Base-by-base conservation (phyloP, 495 filamentous ascomycete species). In the Penicillium lagena region DNA sequence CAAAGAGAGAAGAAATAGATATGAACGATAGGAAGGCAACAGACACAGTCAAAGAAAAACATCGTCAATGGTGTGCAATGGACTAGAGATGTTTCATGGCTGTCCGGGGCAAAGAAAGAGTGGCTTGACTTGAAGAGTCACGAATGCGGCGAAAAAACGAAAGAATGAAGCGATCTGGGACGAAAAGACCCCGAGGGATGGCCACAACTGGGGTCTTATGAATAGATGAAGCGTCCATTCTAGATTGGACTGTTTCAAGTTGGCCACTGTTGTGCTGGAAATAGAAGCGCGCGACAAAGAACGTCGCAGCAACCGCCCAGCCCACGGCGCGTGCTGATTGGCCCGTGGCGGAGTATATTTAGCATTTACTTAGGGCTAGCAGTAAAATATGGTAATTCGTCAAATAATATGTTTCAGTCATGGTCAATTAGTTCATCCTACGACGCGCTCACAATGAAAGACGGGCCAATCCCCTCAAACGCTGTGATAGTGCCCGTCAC, bases 391-490 rank as follows among this genome's bases (percentile, higher is more conserved):
- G 13, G 15, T 43, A 43, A 43, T 34, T 34, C 22, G 6, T 22
- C 22, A 6, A 22, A 22, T 22, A 22, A 4, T 22, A 22, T 22
- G 22, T 22, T 22, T 22, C 22, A 22, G 4, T 22, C 22, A 22
- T 22, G 22, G 22, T 22, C 22, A 22, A 4, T 22, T 22, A 22
- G 22, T 6, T 22, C 22, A 22, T 22, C 22, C n/a, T 47, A 54
- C 13, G 38, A 56, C 22, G 46, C 37, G 12, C 41, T 34, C 17
- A 86, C 68, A 11, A 49, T 76, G 67, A 96, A 94, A 46, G 58
- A 62, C 29, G 74, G 69, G 58, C 86, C 88, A 11, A 76, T 71
- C 1, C 90, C 90, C 59, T 90, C 83, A 71, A 97, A 95, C 39
- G 73, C 55, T 34, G 70, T 76, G 37, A 96, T 78, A 13, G 54